Evolutionary conservation across 306 rosid species (phyloP).

Genomic region (Geum urbanum): DNA sequence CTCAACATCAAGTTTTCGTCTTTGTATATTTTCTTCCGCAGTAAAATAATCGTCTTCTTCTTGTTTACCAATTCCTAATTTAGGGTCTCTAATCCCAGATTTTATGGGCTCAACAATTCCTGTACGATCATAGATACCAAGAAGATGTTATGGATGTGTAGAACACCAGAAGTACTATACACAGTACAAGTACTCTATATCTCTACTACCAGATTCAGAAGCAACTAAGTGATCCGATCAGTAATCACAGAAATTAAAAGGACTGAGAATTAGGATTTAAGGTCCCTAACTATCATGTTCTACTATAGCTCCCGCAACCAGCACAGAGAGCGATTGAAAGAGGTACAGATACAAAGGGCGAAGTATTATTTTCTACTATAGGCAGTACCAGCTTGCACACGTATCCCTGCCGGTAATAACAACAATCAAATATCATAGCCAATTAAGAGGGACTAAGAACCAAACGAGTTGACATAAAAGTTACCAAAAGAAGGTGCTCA

Average conservation of each 20-base stretch:
- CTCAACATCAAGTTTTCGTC: constrained; percentile 83
- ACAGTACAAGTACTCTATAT: background rate
- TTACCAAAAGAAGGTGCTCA: background rate
- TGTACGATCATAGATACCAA: constrained; percentile 28
- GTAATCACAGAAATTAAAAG: background rate
- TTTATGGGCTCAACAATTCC: constrained; percentile 88
- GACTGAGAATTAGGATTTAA: background rate
- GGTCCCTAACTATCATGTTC: background rate
- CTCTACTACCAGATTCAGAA: background rate
- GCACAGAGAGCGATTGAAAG: background rate
- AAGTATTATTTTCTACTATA: background rate
- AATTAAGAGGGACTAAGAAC: too few species aligned
- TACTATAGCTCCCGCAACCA: background rate
- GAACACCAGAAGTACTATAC: background rate
- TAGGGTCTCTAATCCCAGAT: constrained; percentile 94
- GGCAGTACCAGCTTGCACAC: too few species aligned
- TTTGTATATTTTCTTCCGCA: constrained; percentile 91
- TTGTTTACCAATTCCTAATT: constrained; percentile 86
- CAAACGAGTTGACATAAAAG: background rate
- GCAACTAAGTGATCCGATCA: background rate
- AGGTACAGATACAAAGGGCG: background rate
- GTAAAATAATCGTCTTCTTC: constrained; percentile 93
- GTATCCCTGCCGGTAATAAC: background rate
- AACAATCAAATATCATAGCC: too few species aligned
- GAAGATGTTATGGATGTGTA: background rate